phyloP scores from a whole-genome alignment of 2,329 filamentous ascomycete species.

The Elsinoe perseae region DNA sequence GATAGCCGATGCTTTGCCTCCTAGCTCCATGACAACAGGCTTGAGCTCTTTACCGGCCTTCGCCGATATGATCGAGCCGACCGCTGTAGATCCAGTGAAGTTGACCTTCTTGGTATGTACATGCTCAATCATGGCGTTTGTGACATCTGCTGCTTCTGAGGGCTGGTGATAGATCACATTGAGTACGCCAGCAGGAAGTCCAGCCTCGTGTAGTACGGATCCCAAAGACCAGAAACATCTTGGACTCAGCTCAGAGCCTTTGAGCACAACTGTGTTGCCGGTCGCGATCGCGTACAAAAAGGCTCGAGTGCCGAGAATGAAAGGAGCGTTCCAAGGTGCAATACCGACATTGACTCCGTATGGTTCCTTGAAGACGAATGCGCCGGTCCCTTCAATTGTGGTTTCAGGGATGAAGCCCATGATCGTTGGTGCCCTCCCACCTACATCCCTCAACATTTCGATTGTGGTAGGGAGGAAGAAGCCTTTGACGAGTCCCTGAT shows the following conservation, averaged over 20 bases:
- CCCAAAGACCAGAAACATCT: slow-evolving; percentile 33
- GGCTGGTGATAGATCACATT: slow-evolving; percentile 49
- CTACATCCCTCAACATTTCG: slow-evolving; percentile 25
- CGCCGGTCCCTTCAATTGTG: slow-evolving; percentile 26
- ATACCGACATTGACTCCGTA: slow-evolving; percentile 57
- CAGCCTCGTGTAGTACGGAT: slow-evolving; percentile 34
- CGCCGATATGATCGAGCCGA: slow-evolving; percentile 24
- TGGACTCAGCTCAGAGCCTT: slow-evolving; percentile 40
- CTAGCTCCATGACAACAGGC: slow-evolving; percentile 39
- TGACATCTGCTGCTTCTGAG: slow-evolving; percentile 50
- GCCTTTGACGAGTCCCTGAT: slow-evolving; percentile 29
- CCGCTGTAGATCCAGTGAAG: slow-evolving; percentile 28
- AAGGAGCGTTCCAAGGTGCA: slow-evolving; percentile 45
- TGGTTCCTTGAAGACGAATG: slow-evolving; percentile 46
- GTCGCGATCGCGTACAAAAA: slow-evolving; percentile 40
- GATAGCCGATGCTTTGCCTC: slow-evolving; percentile 37
- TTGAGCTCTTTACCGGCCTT: slow-evolving; percentile 34
- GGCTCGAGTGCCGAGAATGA: slow-evolving; percentile 35
- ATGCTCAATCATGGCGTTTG: slow-evolving; percentile 33
- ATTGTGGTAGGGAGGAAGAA: slow-evolving; percentile 24
- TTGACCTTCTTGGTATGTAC: slow-evolving; percentile 27
- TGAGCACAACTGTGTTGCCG: slow-evolving; percentile 41
- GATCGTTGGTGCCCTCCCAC: slow-evolving; percentile 25
- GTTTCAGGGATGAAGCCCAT: slow-evolving; percentile 24
- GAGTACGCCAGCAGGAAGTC: slow-evolving; percentile 40